A percentile compares a stretch with the other conserved stretches of the same genome.
These are phyloP conservation scores for Coleophoma eucalyptorum DNA, from an alignment of 2,329 filamentous ascomycete genomes.

Conservation along the genomic window DNA sequence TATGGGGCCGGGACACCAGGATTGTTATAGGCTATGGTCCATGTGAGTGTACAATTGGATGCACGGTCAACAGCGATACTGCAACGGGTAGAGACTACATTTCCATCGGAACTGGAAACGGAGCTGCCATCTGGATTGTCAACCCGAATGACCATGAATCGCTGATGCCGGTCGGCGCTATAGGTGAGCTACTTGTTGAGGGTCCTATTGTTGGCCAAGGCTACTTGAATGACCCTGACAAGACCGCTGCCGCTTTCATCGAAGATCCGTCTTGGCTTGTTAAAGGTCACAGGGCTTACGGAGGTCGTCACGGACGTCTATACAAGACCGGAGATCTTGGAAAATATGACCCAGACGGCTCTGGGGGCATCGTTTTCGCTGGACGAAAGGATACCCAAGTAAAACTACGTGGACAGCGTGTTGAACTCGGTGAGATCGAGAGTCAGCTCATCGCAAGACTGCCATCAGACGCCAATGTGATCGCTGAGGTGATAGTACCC, in stretches of 20 bases:
- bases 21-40: conserved; percentile 63
- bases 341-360: conserved; percentile 45
- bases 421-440: conserved; percentile 54
- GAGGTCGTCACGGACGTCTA: conserved; percentile 38
- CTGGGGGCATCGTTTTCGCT: conserved; percentile 48
- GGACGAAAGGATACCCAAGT: conserved; percentile 66
- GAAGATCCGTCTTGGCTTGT: conserved; percentile 2
- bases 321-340: conserved; percentile 61
- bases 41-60: conserved; percentile 60
- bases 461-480: conserved; percentile 25
- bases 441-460: conserved; percentile 33
- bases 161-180: conserved; percentile 6
- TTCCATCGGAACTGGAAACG: neutral
- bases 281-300: neutral
- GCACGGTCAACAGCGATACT: conserved; percentile 11
- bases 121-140: conserved; percentile 6
- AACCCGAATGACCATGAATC: conserved; percentile 2
- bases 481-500: conserved; percentile 28
- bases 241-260: conserved; percentile 6
- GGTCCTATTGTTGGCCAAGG: conserved; percentile 7
- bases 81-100: neutral
- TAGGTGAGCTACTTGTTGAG: conserved; percentile 9
- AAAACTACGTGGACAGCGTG: conserved; percentile 62
- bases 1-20: conserved; percentile 41
- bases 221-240: conserved; percentile 4